These are phyloP conservation scores for Tetratostichococcus sp. DNA, from an alignment of 139 green algal genomes.

Conservation along the genomic window DNA sequence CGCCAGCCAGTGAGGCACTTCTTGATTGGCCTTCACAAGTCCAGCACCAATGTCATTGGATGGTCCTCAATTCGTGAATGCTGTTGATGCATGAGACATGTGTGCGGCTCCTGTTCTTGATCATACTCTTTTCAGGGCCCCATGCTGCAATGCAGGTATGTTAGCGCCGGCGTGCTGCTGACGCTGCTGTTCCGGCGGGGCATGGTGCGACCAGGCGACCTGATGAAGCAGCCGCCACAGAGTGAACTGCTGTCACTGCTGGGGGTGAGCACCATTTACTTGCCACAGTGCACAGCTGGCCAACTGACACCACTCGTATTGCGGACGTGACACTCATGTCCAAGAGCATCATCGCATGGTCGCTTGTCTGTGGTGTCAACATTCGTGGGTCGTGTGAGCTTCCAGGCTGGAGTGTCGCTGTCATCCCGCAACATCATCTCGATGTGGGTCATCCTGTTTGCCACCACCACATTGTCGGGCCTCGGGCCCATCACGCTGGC, in stretches of 20 bases:
- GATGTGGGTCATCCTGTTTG: constrained; percentile 17
- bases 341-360: too few relatives aligned
- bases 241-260: constrained; percentile 6
- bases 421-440: constrained; percentile 17
- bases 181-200: constrained; percentile 8
- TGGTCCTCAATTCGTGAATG: too few relatives aligned
- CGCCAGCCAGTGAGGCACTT: background rate
- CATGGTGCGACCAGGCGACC: constrained; percentile 12
- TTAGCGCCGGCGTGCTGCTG: constrained; percentile 14
- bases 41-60: too few relatives aligned
- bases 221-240: background rate
- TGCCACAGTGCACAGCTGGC: too few relatives aligned
- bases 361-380: too few relatives aligned
- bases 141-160: constrained; percentile 21
- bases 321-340: too few relatives aligned
- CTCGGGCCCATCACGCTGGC: constrained; percentile 20
- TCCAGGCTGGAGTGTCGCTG: constrained; percentile 22
- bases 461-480: constrained; percentile 10
- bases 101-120: too few relatives aligned
- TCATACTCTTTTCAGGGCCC: too few relatives aligned
- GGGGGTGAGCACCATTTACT: constrained; percentile 1
- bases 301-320: too few relatives aligned
- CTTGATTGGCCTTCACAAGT: too few relatives aligned
- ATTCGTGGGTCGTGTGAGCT: too few relatives aligned
- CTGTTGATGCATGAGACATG: too few relatives aligned